Base-by-base conservation (phyloP, 1,284 basidiomycete species). In the Meira nashicola region DNA sequence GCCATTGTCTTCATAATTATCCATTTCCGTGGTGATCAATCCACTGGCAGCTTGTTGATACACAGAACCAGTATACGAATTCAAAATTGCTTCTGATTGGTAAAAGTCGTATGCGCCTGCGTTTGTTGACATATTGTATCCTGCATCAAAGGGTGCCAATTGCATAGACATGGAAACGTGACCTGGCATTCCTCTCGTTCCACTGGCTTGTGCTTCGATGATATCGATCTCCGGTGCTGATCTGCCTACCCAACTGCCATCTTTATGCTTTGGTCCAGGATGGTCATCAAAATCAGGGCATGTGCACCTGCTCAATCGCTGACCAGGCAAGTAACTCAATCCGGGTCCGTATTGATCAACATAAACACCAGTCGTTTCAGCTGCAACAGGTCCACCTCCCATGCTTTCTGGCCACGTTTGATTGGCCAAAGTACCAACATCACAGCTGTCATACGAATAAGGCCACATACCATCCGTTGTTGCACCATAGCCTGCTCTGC, bases 161-260 rank as follows among this genome's bases (percentile, higher is more conserved):
- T 77, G 75, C 40, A 71, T 63, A 17, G 75, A 75, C 62, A 71
- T 64, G 60, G 73, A 78, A 5, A 70, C 76, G 11, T n/a, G 62
- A 40, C 73, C 77, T 6, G 58, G 40, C 33, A 64, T 60, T 49
- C 70, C 67, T 10, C 73, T 70, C 19, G 80, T 79, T 17, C 28
- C 74, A 85, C 86, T 80, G 83, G 81, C 82, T 9, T 61, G 56
- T 12, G 87, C 88, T 77, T 90, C 89, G 60, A 90, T 83, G 41
- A 90, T 81, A 79, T 90, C 88, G 57, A 94, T 92, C 79, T 93
- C 90, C 6, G 90, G 91, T 0, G 90, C 89, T 0, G 86, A 83
- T 33, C 91, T 84, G 2, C 71, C 75, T 19, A 70, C 68, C 33
- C 69, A 67, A 50, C 49, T 55, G 55, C 66, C 64, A 14, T 0